Conservation (phyloP, 2,329 filamentous ascomycete species). For the Purpureocillium takamizusanense region DNA sequence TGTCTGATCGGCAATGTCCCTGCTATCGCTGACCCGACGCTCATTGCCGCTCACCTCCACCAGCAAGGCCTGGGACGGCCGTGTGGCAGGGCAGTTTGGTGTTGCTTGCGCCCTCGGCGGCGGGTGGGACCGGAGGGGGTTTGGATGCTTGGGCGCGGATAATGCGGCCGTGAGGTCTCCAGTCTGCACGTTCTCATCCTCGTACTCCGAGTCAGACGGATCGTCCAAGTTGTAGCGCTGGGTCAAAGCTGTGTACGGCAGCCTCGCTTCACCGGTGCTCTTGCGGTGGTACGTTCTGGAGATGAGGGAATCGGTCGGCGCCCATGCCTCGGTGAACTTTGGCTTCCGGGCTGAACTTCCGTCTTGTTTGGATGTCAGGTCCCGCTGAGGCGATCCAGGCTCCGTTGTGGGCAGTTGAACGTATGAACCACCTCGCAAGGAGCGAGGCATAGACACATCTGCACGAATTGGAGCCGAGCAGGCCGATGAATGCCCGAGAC, state of each 20-base stretch:
- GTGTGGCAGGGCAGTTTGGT: not conserved
- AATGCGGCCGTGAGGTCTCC: constrained; percentile 15
- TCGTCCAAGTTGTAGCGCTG: constrained; percentile 34
- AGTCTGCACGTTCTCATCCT: constrained; percentile 23
- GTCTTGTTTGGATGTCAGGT: constrained; percentile 11
- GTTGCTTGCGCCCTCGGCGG: constrained; percentile 1
- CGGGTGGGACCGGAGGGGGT: constrained; percentile 47
- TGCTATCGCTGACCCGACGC: constrained; percentile 30
- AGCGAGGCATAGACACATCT: constrained; percentile 29
- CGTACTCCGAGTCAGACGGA: constrained; percentile 30
- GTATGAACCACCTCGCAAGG: constrained; percentile 35
- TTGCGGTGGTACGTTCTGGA: constrained; percentile 45
- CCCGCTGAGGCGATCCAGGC: constrained; percentile 14
- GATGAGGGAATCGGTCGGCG: constrained; percentile 43
- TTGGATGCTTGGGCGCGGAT: constrained; percentile 28
- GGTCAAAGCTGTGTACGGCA: constrained; percentile 36
- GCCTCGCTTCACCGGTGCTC: constrained; percentile 18
- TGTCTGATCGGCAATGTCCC: constrained; percentile 25
- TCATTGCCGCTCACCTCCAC: constrained; percentile 37
- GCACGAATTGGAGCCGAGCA: constrained; percentile 36
- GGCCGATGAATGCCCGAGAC: constrained; percentile 32
- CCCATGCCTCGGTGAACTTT: constrained; percentile 47
- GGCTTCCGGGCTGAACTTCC: constrained; percentile 26
- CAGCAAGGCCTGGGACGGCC: constrained; percentile 18
- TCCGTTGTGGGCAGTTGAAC: constrained; percentile 39